Evolutionary conservation across 2,329 filamentous ascomycete species (phyloP), one percentile per base, ranked within the genome.

Genomic region (Torrubiella hemipterigena): DNA sequence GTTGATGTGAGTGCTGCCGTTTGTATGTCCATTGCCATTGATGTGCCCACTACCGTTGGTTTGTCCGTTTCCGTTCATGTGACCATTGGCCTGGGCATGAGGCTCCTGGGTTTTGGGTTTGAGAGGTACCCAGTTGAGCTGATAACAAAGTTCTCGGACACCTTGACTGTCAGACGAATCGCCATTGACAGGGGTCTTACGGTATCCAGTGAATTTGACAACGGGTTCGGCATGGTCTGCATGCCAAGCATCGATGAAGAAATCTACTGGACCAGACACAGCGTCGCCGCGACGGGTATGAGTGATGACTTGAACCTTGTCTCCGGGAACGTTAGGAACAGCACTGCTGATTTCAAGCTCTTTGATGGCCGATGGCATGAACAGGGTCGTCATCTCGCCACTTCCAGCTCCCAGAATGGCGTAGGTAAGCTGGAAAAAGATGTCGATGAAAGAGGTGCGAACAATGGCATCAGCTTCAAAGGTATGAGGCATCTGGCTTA

Each of bases 371-470:
- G 48, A 46, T 4, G 53, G 53, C 51, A 61, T 58, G 37, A 53
- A 59, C 1, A 60, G 41, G 5, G 43, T 46, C 1, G 43, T 45
- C 44, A 56, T 47, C 14, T 35, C 26, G 13, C 44, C 44, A 1
- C 35, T 34, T 0, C 52, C 52, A 6, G 52, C 54, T 3, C 56
- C 56, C 3, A 61, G 45, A 5, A 57, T n/a, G 2, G 55, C 43
- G 16, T 60, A 55, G 0, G 49, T 45, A 6, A 58, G 45, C 35
- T 65, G 62, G 12, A 64, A 47, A 32, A 64, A 46, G 7, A 55
- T 43, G 36, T 72, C 67, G 4, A 69, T 42, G 29, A 65, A 55
- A 1, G 59, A 50, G 0, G 67, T 59, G 19, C 67, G 63, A 6
- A 68, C 44, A 30, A 61, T 52, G 14, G 61, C 56, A 0, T 52